phyloP scores from a whole-genome alignment of 2,329 filamentous ascomycete species.

The Podosphaera fusca region DNA sequence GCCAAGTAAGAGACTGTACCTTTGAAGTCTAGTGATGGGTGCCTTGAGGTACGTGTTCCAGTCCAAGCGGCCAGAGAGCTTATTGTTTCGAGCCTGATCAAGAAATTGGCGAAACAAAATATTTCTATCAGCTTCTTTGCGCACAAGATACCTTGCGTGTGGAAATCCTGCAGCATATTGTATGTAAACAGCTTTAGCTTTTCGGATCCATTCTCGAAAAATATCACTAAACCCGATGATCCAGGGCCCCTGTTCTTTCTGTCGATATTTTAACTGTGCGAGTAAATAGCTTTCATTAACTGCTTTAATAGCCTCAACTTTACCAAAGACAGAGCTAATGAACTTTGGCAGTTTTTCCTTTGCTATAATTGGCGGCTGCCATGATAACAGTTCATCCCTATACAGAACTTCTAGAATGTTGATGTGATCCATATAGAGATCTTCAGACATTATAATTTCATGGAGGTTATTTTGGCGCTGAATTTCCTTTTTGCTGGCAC shows the following conservation, averaged over 20 bases:
- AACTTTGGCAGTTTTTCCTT: slow-evolving; percentile 62
- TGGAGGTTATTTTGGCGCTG: slow-evolving; percentile 86
- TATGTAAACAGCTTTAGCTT: slow-evolving; percentile 70
- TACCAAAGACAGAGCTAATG: slow-evolving; percentile 68
- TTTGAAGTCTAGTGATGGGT: slow-evolving; percentile 77
- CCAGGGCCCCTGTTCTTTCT: slow-evolving; percentile 92
- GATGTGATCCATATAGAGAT: slow-evolving; percentile 71
- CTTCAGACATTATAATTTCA: slow-evolving; percentile 84
- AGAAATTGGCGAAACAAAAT: slow-evolving; percentile 70
- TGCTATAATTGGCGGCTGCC: slow-evolving; percentile 59
- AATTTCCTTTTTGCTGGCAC: slow-evolving; percentile 62
- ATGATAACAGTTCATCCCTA: slow-evolving; percentile 49
- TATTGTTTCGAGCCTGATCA: slow-evolving; percentile 55
- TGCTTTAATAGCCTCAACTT: slow-evolving; percentile 65
- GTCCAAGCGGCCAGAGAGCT: slow-evolving; percentile 57
- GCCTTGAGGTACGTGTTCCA: slow-evolving; percentile 92
- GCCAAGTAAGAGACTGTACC: slow-evolving; percentile 63
- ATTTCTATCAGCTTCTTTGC: slow-evolving; percentile 67
- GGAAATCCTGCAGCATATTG: slow-evolving; percentile 82
- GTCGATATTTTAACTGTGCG: slow-evolving; percentile 84
- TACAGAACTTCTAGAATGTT: slow-evolving; percentile 72
- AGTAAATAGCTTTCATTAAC: slow-evolving; percentile 86
- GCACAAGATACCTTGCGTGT: slow-evolving; percentile 58
- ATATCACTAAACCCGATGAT: slow-evolving; percentile 87
- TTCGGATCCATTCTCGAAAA: slow-evolving; percentile 94